Base-by-base conservation (phyloP, 108 stramenopile genomes). In the Skeletonema potamos region DNA sequence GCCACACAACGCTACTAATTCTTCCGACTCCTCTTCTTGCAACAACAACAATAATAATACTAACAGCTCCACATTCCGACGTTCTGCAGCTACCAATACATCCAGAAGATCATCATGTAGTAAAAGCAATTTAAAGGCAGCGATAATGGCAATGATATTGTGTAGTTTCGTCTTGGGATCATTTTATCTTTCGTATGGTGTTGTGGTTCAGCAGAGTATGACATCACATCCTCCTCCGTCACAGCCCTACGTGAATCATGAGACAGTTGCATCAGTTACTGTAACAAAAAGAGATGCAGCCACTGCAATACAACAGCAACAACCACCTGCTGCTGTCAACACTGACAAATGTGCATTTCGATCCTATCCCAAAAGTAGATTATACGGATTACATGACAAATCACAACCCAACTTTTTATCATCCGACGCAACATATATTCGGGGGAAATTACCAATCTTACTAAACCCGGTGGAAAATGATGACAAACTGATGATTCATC, bases 281-380 rank as follows among this genome's bases (percentile, higher is more conserved):
- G 39, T 7, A 6, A n/a, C 22, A 1, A 22, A 22, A 51, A 22
- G 9, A 20, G 22, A 22, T 51, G 22, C 15, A 7, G 48, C 48
- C 20, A 22, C 48, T 51, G 22, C 6, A 6, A 6, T 22, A 24
- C 48, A 51, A 22, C 34, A 7, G 5, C 34, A 7, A 10, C 34
- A 7, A 10, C n/a, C 0, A 3, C 39, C 39, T 3, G 4, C 22
- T 4, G 15, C 20, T 51, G 15, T 64, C 9, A 64, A 64, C 22
- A 27, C 27, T 0, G 29, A 70, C 44, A 76, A 70, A 22, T 93
- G 92, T 59, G 20, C 72, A 37, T 87, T 90, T 67, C 87, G 92
- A 62, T 58, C 77, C 26, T 93, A 93, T 67, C 88, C 88, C 51
- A 55, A 82, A 17, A 84, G 75, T 64, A 86, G 92, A 28, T 85